These are phyloP conservation scores for Corylus heterophylla DNA, from an alignment of 306 rosid genomes.

Conservation along the genomic window DNA sequence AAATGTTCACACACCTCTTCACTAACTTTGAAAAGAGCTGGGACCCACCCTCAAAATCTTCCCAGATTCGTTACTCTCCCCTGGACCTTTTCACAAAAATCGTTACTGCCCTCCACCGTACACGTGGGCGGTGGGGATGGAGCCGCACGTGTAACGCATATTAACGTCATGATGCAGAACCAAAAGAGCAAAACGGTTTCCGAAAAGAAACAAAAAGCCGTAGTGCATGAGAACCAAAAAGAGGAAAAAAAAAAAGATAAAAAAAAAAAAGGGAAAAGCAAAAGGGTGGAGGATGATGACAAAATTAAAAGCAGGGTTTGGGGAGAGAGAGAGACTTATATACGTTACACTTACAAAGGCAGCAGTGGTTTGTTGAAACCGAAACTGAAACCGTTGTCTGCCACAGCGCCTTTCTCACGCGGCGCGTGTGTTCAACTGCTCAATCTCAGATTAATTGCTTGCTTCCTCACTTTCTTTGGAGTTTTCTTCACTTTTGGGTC, in stretches of 20 bases:
- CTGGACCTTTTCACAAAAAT: neutral
- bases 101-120: neutral
- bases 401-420: neutral
- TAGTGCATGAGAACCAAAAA: neutral
- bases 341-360: neutral
- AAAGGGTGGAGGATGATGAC: neutral
- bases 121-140: slow-evolving; percentile 22
- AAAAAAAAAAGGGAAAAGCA: neutral
- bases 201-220: slow-evolving; percentile 22
- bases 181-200: slow-evolving; percentile 22
- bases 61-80: neutral
- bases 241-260: neutral
- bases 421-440: slow-evolving; percentile 8
- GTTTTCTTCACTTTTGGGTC: no score
- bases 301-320: neutral
- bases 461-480: neutral
- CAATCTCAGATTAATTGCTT: no score
- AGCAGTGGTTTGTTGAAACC: neutral
- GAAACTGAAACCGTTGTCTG: slow-evolving; percentile 9
- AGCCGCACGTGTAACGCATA: slow-evolving; percentile 27
- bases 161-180: neutral
- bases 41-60: neutral
- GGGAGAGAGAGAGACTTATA: neutral
- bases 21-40: no score
- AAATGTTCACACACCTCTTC: no score